phyloP scores from a whole-genome alignment of 805 yeast genomes.

The Zygoascus ofunaensis region DNA sequence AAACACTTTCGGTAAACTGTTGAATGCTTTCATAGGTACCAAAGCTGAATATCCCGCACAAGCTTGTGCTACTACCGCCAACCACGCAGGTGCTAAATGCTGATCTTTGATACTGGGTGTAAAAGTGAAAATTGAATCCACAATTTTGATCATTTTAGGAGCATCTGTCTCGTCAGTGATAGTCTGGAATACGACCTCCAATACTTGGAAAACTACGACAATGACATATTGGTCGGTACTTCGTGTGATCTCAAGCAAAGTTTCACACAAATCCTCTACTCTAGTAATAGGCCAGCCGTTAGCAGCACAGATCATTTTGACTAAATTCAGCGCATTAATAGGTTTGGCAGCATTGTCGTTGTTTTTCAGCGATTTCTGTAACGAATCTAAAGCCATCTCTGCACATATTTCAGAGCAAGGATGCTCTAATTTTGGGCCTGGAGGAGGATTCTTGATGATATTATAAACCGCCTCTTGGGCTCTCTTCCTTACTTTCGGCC shows the following conservation, averaged over 20 bases:
- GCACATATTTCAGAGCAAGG: constrained; percentile 66
- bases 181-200: constrained; percentile 67
- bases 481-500: constrained; percentile 94
- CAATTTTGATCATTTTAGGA: constrained; percentile 52
- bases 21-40: constrained; percentile 44
- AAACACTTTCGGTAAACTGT: constrained; percentile 48
- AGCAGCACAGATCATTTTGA: constrained; percentile 59
- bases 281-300: constrained; percentile 74
- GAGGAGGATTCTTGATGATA: constrained; percentile 55
- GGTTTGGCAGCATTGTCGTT: constrained; percentile 38
- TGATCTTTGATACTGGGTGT: constrained; percentile 76
- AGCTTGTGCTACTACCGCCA: constrained; percentile 87
- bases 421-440: constrained; percentile 73
- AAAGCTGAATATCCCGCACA: constrained; percentile 45
- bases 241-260: constrained; percentile 63
- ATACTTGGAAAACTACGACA: constrained; percentile 73
- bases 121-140: constrained; percentile 65
- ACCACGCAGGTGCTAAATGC: constrained; percentile 88
- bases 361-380: constrained; percentile 38
- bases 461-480: constrained; percentile 79
- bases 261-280: constrained; percentile 66
- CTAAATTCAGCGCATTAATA: constrained; percentile 70
- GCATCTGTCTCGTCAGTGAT: constrained; percentile 47
- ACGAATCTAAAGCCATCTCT: constrained; percentile 51
- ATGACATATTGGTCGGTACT: constrained; percentile 79